Percentiles rank a stretch among this genome's conserved stretches.
Evolutionary conservation across 2,329 filamentous ascomycete species (phyloP).

Genomic region (Clonostachys chloroleuca): DNA sequence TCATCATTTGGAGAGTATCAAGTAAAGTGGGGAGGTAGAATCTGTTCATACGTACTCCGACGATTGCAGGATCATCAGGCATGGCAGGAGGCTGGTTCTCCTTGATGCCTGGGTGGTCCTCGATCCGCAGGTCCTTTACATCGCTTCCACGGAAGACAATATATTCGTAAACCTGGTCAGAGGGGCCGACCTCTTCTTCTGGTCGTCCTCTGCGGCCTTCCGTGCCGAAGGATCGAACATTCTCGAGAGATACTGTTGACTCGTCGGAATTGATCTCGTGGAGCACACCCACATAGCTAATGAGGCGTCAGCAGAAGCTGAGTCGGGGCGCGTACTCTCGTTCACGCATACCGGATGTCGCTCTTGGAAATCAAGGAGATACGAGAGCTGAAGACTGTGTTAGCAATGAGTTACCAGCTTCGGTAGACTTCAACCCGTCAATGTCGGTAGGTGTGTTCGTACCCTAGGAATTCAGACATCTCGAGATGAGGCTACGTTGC

Average conservation of each 20-base stretch:
- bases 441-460: slow-evolving; percentile 12
- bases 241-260: slow-evolving; percentile 93
- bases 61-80: slow-evolving; percentile 92
- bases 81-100: slow-evolving; percentile 73
- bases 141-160: slow-evolving; percentile 98
- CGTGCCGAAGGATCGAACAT: slow-evolving; percentile 91
- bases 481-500: slow-evolving; percentile 29
- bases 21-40: neutral
- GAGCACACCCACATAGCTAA: slow-evolving; percentile 88
- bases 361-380: slow-evolving; percentile 97
- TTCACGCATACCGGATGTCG: slow-evolving; percentile 72
- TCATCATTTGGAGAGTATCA: slow-evolving; percentile 62
- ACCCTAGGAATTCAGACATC: slow-evolving; percentile 62
- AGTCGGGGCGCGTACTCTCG: neutral
- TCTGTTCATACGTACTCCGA: slow-evolving; percentile 73
- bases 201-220: slow-evolving; percentile 80
- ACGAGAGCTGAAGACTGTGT: slow-evolving; percentile 60
- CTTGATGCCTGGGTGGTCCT: slow-evolving; percentile 72
- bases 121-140: slow-evolving; percentile 95
- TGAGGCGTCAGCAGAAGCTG: slow-evolving; percentile 22
- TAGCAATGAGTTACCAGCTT: slow-evolving; percentile 35
- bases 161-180: slow-evolving; percentile 92
- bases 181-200: slow-evolving; percentile 77
- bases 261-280: slow-evolving; percentile 98
- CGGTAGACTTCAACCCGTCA: slow-evolving; percentile 12